These are phyloP conservation scores for Colletotrichum cereale DNA, from an alignment of 2,329 filamentous ascomycete genomes.

Conservation along the genomic window DNA sequence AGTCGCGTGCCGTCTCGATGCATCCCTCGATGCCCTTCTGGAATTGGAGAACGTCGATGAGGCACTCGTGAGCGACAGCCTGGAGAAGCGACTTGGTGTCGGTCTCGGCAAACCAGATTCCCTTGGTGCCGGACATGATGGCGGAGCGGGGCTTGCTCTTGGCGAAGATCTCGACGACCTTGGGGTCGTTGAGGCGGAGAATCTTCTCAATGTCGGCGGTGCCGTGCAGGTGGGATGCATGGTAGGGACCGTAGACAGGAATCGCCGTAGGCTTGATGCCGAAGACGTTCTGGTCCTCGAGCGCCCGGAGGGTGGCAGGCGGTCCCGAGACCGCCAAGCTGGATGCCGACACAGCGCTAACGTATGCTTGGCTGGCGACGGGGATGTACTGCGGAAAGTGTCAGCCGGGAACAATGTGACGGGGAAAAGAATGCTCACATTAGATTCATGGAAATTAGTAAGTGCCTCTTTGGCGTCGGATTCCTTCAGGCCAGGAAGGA, in stretches of 20 bases:
- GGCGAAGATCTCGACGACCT: conserved; percentile 54
- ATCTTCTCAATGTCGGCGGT: conserved; percentile 58
- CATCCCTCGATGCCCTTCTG: conserved; percentile 62
- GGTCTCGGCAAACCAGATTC: conserved; percentile 55
- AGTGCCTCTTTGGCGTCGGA: conserved; percentile 64
- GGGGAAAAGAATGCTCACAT: conserved; percentile 53
- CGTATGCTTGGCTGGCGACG: conserved; percentile 61
- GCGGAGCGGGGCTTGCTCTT: conserved; percentile 59
- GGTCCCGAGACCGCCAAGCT: conserved; percentile 68
- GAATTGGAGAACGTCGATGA: conserved; percentile 63
- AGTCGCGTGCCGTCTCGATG: conserved; percentile 56
- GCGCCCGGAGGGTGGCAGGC: conserved; percentile 59
- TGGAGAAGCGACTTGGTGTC: conserved; percentile 58
- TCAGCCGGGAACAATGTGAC: background rate
- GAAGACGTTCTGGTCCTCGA: conserved; percentile 56
- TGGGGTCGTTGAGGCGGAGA: conserved; percentile 57
- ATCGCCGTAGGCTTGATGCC: conserved; percentile 60
- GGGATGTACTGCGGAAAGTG: conserved; percentile 54
- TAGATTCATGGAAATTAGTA: conserved; percentile 67
- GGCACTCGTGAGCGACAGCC: conserved; percentile 61
- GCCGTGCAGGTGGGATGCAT: conserved; percentile 66
- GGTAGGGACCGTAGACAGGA: conserved; percentile 69
- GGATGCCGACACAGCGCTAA: conserved; percentile 64
- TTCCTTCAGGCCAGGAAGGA: conserved; percentile 69
- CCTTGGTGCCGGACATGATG: conserved; percentile 65